Conservation (phyloP, 306 rosid genomes). For the Alnus rubra region DNA sequence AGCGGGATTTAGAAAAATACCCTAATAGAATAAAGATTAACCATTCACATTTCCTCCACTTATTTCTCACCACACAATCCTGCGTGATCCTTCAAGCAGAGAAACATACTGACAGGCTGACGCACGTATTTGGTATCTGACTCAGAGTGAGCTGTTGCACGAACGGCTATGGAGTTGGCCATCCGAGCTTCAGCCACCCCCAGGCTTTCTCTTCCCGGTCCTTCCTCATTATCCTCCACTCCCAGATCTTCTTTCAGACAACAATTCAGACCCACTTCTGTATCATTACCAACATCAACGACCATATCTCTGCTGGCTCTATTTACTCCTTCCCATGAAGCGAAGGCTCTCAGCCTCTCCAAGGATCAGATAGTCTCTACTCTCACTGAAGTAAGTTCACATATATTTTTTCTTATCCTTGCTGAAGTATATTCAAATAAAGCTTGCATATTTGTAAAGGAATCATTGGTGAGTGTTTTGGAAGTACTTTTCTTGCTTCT, state of each 20-base stretch:
- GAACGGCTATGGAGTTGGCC: conserved; percentile 59
- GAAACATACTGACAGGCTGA: background rate
- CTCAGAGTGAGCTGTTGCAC: conserved; percentile 24
- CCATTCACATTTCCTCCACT: conserved; percentile 35
- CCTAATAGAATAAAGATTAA: too few relatives aligned
- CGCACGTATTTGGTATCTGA: background rate
- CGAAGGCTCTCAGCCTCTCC: conserved; percentile 62
- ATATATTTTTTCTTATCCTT: background rate
- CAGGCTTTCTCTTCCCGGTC: conserved; percentile 41
- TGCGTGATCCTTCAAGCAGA: conserved; percentile 1
- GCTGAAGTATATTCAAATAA: background rate
- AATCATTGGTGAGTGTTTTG: background rate
- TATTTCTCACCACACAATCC: conserved; percentile 42
- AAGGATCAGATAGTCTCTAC: conserved; percentile 87
- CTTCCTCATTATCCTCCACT: conserved; percentile 30
- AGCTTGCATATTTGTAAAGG: background rate
- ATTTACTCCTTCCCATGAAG: conserved; percentile 59
- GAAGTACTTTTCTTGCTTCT: background rate
- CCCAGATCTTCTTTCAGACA: conserved; percentile 39
- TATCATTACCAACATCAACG: conserved; percentile 65
- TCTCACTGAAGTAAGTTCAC: conserved; percentile 53
- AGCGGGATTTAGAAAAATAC: too few relatives aligned
- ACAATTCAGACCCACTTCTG: conserved; percentile 41
- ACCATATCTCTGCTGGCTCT: conserved; percentile 72
- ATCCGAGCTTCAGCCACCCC: conserved; percentile 64